Evolutionary conservation across 2,329 filamentous ascomycete species (phyloP).

Genomic region (Corynespora cassiicola): DNA sequence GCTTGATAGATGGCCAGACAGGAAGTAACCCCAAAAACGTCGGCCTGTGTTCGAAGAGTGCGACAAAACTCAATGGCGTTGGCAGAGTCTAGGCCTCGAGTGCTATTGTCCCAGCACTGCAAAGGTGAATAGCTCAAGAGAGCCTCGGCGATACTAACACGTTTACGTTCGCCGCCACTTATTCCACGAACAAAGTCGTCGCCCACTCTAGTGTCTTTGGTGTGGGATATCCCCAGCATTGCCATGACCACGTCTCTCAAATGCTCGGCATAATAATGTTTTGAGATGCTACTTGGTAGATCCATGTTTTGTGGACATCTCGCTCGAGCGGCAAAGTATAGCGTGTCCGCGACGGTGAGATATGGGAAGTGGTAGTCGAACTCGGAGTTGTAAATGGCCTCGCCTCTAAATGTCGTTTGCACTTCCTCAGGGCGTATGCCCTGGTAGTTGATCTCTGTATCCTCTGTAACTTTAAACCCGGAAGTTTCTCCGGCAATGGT

Average conservation of each 20-base stretch:
- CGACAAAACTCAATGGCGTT: constrained; percentile 74
- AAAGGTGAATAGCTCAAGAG: constrained; percentile 63
- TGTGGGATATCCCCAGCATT: constrained; percentile 73
- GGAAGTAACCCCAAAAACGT: constrained; percentile 66
- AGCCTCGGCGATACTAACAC: constrained; percentile 78
- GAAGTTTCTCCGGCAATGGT: no score
- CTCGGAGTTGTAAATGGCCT: no score
- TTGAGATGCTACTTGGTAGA: no score
- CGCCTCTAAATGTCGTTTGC: no score
- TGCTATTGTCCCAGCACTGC: constrained; percentile 77
- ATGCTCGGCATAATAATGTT: constrained; percentile 53
- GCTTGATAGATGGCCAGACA: constrained; percentile 72
- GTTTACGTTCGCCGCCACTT: constrained; percentile 72
- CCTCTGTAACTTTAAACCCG: no score
- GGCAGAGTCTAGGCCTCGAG: constrained; percentile 71
- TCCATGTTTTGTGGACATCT: no score
- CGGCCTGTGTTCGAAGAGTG: constrained; percentile 67
- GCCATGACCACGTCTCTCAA: constrained; percentile 73
- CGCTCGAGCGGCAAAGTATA: no score
- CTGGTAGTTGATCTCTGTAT: no score
- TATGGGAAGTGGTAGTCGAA: no score
- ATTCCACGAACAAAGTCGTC: constrained; percentile 77
- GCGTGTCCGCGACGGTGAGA: no score
- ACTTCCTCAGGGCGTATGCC: no score
- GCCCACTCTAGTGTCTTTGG: constrained; percentile 70